Evolutionary conservation across 2,329 filamentous ascomycete species (phyloP).

Genomic region (Ophiostoma perfectum): DNA sequence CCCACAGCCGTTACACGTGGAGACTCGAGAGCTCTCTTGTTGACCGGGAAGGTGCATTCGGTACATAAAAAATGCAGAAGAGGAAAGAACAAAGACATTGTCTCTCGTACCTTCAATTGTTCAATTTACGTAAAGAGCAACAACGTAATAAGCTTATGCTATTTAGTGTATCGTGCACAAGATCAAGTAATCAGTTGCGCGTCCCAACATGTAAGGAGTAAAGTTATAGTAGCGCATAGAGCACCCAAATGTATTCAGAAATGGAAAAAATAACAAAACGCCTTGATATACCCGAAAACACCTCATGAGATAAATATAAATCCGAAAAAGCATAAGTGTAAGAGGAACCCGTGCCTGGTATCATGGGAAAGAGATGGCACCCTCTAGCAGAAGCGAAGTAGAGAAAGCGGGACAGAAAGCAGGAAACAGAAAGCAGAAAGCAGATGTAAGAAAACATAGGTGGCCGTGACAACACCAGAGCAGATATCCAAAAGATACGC

Average conservation of each 20-base stretch:
- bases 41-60: no score
- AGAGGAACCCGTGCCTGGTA: slow-evolving; percentile 16
- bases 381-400: background rate
- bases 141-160: no score
- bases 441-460: background rate
- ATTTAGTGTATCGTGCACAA: no score
- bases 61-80: no score
- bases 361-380: slow-evolving; percentile 18
- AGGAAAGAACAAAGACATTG: slow-evolving; percentile 3
- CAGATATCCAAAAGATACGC: background rate
- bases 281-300: background rate
- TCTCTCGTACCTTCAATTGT: background rate
- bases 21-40: no score
- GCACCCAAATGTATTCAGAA: background rate
- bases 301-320: background rate
- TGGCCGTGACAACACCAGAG: background rate
- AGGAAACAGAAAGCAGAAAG: no score
- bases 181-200: no score
- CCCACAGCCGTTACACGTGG: background rate
- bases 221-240: no score
- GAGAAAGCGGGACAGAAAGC: background rate
- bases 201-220: no score
- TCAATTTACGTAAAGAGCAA: background rate
- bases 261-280: background rate
- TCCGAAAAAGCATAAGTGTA: background rate